These are phyloP conservation scores for Hypsizygus ulmarius DNA, from an alignment of 1,284 basidiomycete species.

Conservation along the genomic window DNA sequence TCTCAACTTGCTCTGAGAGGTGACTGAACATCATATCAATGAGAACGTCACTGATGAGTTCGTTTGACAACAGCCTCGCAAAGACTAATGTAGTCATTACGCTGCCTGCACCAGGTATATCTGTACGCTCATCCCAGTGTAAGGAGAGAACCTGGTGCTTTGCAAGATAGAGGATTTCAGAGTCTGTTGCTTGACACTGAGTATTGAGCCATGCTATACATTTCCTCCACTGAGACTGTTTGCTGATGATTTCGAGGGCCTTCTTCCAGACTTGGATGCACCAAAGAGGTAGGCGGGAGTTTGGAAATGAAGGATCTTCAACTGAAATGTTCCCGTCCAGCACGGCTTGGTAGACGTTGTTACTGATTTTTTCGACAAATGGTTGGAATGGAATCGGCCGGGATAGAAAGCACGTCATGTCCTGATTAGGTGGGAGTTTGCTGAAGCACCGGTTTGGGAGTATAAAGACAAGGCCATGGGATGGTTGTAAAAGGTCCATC, in stretches of 20 bases:
- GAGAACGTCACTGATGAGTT: background rate
- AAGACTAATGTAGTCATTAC: constrained; percentile 2
- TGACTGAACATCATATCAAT: constrained; percentile 15
- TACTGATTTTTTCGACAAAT: background rate
- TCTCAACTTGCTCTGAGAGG: constrained; percentile 5
- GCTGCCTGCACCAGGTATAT: constrained; percentile 1
- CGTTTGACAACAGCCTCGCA: constrained; percentile 1
- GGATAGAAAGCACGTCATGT: background rate
- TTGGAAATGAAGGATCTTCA: constrained; percentile 4
- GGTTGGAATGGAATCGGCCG: background rate
- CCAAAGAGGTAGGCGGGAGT: constrained; percentile 9
- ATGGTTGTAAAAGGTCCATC: background rate
- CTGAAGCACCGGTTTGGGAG: background rate
- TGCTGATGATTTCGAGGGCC: background rate
- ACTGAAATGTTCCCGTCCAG: constrained; percentile 9
- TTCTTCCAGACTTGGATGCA: constrained; percentile 4
- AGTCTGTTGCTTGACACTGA: background rate
- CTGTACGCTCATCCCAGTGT: constrained; percentile 4
- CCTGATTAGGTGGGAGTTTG: background rate
- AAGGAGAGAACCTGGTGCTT: background rate
- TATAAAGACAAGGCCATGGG: background rate
- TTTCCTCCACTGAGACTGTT: constrained; percentile 1
- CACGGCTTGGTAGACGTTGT: constrained; percentile 5
- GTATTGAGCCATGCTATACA: constrained; percentile 4
- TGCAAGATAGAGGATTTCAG: background rate